Evolutionary conservation across 495 filamentous ascomycete genomes (phyloP).

Genomic region (Friedmanniomyces simplex): DNA sequence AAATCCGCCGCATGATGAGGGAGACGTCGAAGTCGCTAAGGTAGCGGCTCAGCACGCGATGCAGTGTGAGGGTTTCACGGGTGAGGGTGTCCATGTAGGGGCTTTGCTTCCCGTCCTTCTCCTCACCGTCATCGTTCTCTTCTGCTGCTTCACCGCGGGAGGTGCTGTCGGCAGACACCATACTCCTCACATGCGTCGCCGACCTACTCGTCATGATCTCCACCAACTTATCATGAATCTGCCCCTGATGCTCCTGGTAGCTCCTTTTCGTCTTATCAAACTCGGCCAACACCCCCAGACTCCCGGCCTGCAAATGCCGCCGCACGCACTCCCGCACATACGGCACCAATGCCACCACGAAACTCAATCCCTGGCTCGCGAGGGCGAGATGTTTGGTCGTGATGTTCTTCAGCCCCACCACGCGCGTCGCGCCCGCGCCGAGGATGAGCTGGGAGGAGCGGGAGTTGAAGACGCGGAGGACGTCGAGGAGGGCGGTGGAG

Average conservation of each 20-base stretch:
- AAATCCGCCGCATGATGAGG: slow-evolving; percentile 87
- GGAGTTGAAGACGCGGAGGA: slow-evolving; percentile 85
- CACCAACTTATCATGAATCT: slow-evolving; percentile 89
- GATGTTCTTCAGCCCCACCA: slow-evolving; percentile 91
- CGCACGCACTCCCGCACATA: slow-evolving; percentile 87
- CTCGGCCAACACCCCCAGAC: slow-evolving; percentile 51
- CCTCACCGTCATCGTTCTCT: slow-evolving; percentile 19
- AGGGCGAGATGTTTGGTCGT: slow-evolving; percentile 92
- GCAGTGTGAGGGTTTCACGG: slow-evolving; percentile 79
- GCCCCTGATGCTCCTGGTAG: slow-evolving; percentile 85
- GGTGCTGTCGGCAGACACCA: slow-evolving; percentile 74
- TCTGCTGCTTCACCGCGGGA: slow-evolving; percentile 14
- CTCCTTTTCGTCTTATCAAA: slow-evolving; percentile 87
- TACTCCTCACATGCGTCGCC: slow-evolving; percentile 55
- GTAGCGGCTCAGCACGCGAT: slow-evolving; percentile 79
- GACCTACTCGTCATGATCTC: slow-evolving; percentile 88
- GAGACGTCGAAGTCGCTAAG: slow-evolving; percentile 65
- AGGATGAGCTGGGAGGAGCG: slow-evolving; percentile 88
- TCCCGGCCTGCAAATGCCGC: slow-evolving; percentile 42
- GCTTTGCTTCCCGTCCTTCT: slow-evolving; percentile 37
- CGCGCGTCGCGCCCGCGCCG: slow-evolving; percentile 80
- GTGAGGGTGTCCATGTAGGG: slow-evolving; percentile 85
- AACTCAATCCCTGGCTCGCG: slow-evolving; percentile 79
- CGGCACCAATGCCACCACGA: slow-evolving; percentile 77
- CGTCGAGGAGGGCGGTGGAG: slow-evolving; percentile 57